Evolutionary conservation across 2,329 filamentous ascomycete species (phyloP).

Genomic region (Penicillium sp.): DNA sequence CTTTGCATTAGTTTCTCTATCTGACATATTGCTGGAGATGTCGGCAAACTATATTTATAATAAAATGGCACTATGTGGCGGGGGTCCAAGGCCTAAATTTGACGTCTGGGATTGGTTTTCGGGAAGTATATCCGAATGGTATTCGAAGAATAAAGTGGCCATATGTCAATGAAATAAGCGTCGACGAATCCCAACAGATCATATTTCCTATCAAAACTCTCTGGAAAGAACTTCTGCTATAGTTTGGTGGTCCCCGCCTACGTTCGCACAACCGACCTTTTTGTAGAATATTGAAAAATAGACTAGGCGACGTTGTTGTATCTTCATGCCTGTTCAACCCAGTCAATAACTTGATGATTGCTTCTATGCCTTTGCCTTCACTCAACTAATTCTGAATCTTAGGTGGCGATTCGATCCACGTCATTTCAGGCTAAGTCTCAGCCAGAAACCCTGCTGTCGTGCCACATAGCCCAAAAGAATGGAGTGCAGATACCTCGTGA

Average conservation of each 20-base stretch:
- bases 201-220: too few relatives aligned
- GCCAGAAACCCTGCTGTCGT: not conserved
- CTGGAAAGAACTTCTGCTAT: too few relatives aligned
- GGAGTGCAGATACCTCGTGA: not conserved
- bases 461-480: not conserved
- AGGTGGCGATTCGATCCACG: not conserved
- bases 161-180: too few relatives aligned
- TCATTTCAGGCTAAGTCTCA: not conserved
- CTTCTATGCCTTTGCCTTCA: not conserved
- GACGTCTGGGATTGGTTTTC: not conserved
- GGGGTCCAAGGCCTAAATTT: not conserved
- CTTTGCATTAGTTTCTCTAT: slow-evolving; percentile 1
- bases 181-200: too few relatives aligned
- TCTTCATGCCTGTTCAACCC: too few relatives aligned
- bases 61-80: not conserved
- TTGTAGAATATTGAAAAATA: too few relatives aligned
- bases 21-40: not conserved
- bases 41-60: slow-evolving; percentile 1
- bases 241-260: too few relatives aligned
- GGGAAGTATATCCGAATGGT: not conserved
- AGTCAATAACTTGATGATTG: too few relatives aligned
- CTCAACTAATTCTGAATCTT: not conserved
- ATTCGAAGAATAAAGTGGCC: too few relatives aligned
- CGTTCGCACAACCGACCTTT: too few relatives aligned
- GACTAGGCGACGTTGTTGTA: too few relatives aligned